Evolutionary conservation across 306 rosid genomes (phyloP), one percentile per base, ranked within the genome.

Genomic region (Glycine soja): DNA sequence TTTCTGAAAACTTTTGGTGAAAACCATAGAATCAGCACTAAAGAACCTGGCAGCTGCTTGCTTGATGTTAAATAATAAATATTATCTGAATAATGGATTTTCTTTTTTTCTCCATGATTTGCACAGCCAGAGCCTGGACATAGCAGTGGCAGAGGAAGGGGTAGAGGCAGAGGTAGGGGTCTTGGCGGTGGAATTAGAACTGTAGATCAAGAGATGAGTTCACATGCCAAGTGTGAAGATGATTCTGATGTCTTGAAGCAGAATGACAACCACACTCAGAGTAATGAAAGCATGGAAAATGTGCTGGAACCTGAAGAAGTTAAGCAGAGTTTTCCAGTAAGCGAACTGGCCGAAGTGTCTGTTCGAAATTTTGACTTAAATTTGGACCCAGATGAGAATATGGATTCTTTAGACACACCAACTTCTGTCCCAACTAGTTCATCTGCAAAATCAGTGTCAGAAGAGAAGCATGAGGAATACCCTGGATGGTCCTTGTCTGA

Each of bases 161-260:
- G 95, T 24, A 80, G 94, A 74, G 97, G 95, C 7, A 86, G 95
- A 72, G 95, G 98, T 14, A 88, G 97, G 81, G 95, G 92, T 59
- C 92, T 94, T 2, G 92, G 90, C 3, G 89, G 88, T 43, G 86
- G 88, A 75, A 79, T 84, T 74, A 87, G 83, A 82, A 74, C 78
- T 12, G 52, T 18, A 24, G 95, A 91, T 81, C 88, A 83, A 65
- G 95, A 92, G 66, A 72, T 75, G 70, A 59, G 42, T 59, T 58
- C 61, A 48, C 85, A 78, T 48, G 86, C 79, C 78, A 89, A 85
- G 80, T 75, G 45, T 38, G 98, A 90, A 69, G 91, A 85, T 1
- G 93, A 87, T 70, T 51, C 71, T 9, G 84, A 87, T 56, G 53
- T 40, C 24, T 78, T 59, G 56, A 58, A 64, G 79, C 83, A 78